Base-by-base conservation (phyloP, 305 asterid genomes). In the Lippia alba region DNA sequence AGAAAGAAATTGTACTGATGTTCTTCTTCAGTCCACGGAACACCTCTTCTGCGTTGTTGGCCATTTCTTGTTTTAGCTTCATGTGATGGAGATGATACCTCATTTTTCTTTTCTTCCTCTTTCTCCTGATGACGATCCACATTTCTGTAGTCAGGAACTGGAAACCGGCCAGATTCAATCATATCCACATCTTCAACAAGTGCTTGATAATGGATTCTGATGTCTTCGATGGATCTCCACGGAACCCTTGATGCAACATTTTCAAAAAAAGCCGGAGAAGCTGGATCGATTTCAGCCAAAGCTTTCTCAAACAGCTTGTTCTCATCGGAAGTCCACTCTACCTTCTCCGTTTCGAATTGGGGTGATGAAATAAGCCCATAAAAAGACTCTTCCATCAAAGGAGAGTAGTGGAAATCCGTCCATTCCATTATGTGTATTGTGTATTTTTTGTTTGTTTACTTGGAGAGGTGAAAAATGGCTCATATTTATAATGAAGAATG, bases 1-100 rank as follows among this genome's bases (percentile, higher is more conserved):
- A 36, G 30, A 17, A 53, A 17, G 2, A 2, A 46, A 18, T n/a
- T 0, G 12, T 85, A 85, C 87, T 78, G 76, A 12, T 85, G 90
- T 72, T 85, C 91, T 4, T 75, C 76, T 55, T 77, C 76, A 4
- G 88, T 83, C 88, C 88, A 85, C 0, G 80, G 81, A 14, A 73
- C 50, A 0, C 83, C 82, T 12, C 74, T 57, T 1, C 79, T 77
- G 18, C 82, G 78, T 0, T 63, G 75, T 18, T 53, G 67, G 60
- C 56, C 54, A 8, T 4, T 51, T 19, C 50, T 76, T 10, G 71
- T n/a, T 5, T 51, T 53, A 19, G 58, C 1, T 1, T 20, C 68
- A 48, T 18, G 33, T 2, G 73, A 17, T 12, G 75, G 18, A 20
- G 74, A 44, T 44, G 49, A 56, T 5, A n/a, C 64, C 18, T 41